Base-by-base conservation (phyloP, 495 filamentous ascomycete species). In the Pseudevernia furfuracea region DNA sequence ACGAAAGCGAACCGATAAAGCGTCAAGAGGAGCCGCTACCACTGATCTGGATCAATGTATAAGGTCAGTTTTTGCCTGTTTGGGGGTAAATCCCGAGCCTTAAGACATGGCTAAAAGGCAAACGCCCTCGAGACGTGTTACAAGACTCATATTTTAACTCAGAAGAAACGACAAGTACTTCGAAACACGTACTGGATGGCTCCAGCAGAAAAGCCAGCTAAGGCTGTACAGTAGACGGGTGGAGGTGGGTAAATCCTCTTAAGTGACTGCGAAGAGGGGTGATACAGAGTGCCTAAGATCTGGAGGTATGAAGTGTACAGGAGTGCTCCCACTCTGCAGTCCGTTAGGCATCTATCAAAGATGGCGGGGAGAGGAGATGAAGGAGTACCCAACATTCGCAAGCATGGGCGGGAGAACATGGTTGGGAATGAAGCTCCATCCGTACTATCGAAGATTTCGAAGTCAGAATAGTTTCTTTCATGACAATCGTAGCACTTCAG, bases 231-330 rank as follows among this genome's bases (percentile, higher is more conserved):
- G 3, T 72, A 70, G 0, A 84, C 79, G 1, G 82, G 77, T 8
- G 91, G 86, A 15, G 92, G 89, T 2, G 92, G 90, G 69, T 89
- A 92, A 9, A 89, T 77, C 28, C 89, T 83, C 68, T 88, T 90
- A 30, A 77, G 78, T 14, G 85, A 82, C 57, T 82, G 81, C 4
- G 85, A 85, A 46, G 87, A 84, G 15, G 90, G 89, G 59, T 87
- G 81, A 70, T 96, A 86, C 7, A 96, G 79, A 19, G 72, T 68
- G 21, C 86, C 87, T 21, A 96, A 80, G 49, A 87, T 83, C 68
- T 94, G 89, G 38, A 96, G 85, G 70, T 96, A 96, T 44, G 85
- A 86, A 21, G 91, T 95, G 71, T 96, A 96, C 10, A 96, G 81
- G 12, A 96, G 82, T 28, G 89, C 91, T 21, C 91, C 92, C 63